phyloP scores from a whole-genome alignment of 1,284 basidiomycete genomes.

The Rhodotorula mucilaginosa region DNA sequence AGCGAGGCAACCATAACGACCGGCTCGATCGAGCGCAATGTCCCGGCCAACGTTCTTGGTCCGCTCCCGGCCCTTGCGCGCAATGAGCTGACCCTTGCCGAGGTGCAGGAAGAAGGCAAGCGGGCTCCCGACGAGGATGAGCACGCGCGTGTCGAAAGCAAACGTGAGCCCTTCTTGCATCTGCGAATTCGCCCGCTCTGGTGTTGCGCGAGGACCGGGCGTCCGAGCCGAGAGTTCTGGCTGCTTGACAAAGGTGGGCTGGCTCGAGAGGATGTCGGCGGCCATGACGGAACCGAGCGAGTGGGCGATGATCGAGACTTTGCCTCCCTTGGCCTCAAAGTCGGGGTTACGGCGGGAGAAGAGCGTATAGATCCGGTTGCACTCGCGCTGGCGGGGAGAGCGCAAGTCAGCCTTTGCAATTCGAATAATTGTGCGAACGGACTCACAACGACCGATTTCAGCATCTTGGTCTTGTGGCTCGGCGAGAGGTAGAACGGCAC shows the following conservation, averaged over 20 bases:
- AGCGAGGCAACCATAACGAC: constrained; percentile 44
- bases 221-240: constrained; percentile 1
- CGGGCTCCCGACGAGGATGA: constrained; percentile 48
- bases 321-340: constrained; percentile 34
- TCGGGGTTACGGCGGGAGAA: constrained; percentile 46
- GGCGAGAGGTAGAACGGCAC: constrained; percentile 47
- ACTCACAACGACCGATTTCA: constrained; percentile 43
- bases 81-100: constrained; percentile 47
- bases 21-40: constrained; percentile 44
- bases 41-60: constrained; percentile 40
- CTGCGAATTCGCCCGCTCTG: neutral
- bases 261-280: constrained; percentile 45
- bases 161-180: constrained; percentile 22
- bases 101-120: constrained; percentile 45
- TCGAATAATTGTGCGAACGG: no score
- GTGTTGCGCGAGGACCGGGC: constrained; percentile 3
- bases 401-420: no score
- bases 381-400: constrained; percentile 33
- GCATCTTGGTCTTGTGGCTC: constrained; percentile 45
- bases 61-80: constrained; percentile 42
- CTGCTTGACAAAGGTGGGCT: constrained; percentile 44
- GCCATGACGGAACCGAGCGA: constrained; percentile 44
- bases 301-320: constrained; percentile 47
- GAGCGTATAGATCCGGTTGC: constrained; percentile 48
- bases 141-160: constrained; percentile 44